phyloP scores from a whole-genome alignment of 495 filamentous ascomycete species.

The Aspergillus leporis region DNA sequence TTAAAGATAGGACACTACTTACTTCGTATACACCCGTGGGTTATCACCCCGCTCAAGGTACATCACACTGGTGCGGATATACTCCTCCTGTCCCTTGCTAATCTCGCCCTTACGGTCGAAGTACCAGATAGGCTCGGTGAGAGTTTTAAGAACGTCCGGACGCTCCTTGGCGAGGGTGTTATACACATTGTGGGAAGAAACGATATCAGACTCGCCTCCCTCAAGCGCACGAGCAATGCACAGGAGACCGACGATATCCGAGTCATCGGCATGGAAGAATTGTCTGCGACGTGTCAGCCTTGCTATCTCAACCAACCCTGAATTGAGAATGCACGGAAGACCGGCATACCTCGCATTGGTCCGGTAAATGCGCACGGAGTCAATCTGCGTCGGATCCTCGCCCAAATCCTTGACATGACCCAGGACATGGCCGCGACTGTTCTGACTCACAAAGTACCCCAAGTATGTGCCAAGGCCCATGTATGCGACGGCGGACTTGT shows the following conservation, averaged over 20 bases:
- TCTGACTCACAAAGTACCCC: constrained; percentile 84
- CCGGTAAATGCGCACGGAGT: constrained; percentile 84
- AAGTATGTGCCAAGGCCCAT: constrained; percentile 88
- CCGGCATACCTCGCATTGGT: constrained; percentile 74
- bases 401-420: constrained; percentile 91
- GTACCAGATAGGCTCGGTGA: constrained; percentile 83
- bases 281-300: constrained; percentile 39
- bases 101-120: constrained; percentile 93
- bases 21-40: constrained; percentile 57
- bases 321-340: neutral
- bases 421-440: constrained; percentile 82
- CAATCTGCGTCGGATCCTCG: constrained; percentile 76
- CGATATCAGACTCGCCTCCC: constrained; percentile 84
- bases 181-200: constrained; percentile 78
- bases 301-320: neutral
- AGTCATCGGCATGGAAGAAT: constrained; percentile 81
- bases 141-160: constrained; percentile 73
- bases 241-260: constrained; percentile 81
- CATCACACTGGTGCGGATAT: constrained; percentile 69
- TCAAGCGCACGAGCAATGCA: constrained; percentile 77
- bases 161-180: constrained; percentile 73
- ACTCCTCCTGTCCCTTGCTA: constrained; percentile 71
- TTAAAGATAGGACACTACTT: constrained; percentile 3
- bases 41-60: constrained; percentile 64
- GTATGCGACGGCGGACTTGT: constrained; percentile 82